phyloP scores from a whole-genome alignment of 257 asterid species.

The Echites panduratus region DNA sequence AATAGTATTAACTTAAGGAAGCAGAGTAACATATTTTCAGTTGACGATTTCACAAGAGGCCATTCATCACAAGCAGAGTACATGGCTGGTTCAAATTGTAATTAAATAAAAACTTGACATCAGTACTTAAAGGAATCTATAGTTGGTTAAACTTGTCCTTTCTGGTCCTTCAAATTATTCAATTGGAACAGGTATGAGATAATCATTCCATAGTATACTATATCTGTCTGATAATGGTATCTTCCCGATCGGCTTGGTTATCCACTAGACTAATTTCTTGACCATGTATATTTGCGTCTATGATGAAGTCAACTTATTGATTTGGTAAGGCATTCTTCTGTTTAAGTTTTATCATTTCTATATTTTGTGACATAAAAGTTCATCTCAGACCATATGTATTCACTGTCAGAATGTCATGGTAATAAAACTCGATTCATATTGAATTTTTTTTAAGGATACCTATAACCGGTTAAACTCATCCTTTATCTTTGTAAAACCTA shows the following conservation, averaged over 20 bases:
- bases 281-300: background rate
- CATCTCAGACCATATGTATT: background rate
- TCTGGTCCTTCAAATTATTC: background rate
- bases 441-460: background rate
- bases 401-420: background rate
- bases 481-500: background rate
- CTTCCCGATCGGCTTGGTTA: background rate
- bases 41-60: background rate
- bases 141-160: too few relatives aligned
- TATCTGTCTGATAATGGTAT: background rate
- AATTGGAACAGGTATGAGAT: background rate
- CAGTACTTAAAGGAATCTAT: too few relatives aligned
- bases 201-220: background rate
- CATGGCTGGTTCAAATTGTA: background rate
- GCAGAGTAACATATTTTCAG: background rate
- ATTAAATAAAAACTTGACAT: too few relatives aligned
- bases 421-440: background rate
- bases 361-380: background rate
- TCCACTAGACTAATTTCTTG: background rate
- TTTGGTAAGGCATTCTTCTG: background rate
- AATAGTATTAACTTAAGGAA: background rate
- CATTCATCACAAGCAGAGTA: background rate
- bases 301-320: background rate
- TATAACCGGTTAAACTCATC: background rate
- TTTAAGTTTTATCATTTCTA: background rate